Base-by-base conservation (phyloP, 148 eudicot species). In the Hydrangea macrophylla region DNA sequence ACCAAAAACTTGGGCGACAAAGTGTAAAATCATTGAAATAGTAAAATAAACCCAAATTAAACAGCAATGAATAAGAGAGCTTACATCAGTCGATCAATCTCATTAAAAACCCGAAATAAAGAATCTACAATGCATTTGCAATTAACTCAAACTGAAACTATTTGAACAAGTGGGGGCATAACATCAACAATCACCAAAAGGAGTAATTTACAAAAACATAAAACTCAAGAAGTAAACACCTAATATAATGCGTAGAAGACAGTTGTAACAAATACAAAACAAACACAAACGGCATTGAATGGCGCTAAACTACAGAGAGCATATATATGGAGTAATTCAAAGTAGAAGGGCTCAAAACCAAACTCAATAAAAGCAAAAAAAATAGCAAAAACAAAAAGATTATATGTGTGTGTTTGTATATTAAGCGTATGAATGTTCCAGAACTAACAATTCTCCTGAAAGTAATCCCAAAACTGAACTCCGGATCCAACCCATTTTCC, bases 391-490 rank as follows among this genome's bases (percentile, higher is more conserved):
- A 27, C 27, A 25, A 7, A 10, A 48, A 45, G 2, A 30, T n/a
- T 7, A 50, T 1, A 18, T 13, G 6, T 27, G 42, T 12, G 11
- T 7, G 6, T 5, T 4, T 23, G 1, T 24, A 25, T 5, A 55
- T 53, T n/a, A 25, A 24, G 9, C 26, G 15, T 55, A 10, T 55
- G 15, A 4, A 15, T 12, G 11, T 55, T 27, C 2, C n/a, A 18
- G 13, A 69, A 45, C 95, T 83, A 75, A 88, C 94, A 67, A 91
- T 91, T 65, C 89, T 77, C 26, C 76, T 79, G 9, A 81, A 73
- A 56, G 87, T 77, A 54, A 88, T 80, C 56, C 85, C 70, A 30
- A 81, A 79, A 25, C 71, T 68, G 55, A 92, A 76, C 65, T 85
- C 88, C 11, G 87, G 81, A 70, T 84, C 96, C 66, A 79, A 32